Percentiles rank a stretch among this genome's conserved stretches.
Conservation (phyloP, 306 rosid species). For the Vicia sativa region DNA sequence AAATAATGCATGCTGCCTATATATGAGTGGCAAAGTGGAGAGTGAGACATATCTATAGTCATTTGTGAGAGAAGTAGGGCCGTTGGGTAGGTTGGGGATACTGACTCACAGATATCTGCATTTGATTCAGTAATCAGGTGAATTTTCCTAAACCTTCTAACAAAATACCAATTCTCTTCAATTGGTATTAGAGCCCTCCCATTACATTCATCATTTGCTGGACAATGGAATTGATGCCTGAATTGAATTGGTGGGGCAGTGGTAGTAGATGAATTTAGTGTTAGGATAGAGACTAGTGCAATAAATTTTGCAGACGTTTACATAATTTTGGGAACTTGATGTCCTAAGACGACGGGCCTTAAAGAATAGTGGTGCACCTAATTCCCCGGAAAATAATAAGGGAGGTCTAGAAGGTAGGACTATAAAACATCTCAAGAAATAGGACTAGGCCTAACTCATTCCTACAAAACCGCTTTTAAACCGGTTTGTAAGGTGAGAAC, state of each 20-base stretch:
- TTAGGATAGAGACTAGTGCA: background rate
- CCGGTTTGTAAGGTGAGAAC: no score
- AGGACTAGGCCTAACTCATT: no score
- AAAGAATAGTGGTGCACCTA: background rate
- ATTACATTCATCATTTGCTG: background rate
- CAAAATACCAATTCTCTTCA: background rate
- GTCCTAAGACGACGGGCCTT: background rate
- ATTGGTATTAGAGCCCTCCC: background rate
- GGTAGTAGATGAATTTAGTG: background rate
- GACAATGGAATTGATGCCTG: background rate
- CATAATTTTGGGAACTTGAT: background rate
- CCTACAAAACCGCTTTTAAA: no score
- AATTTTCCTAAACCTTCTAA: slow-evolving; percentile 9
- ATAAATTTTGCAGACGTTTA: background rate
- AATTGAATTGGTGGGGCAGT: background rate
- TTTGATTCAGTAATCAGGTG: background rate
- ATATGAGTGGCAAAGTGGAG: background rate
- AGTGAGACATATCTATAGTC: background rate
- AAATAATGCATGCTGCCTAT: background rate
- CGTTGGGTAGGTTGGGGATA: background rate
- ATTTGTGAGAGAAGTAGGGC: background rate
- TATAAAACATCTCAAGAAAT: background rate
- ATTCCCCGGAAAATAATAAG: background rate
- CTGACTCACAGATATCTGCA: background rate
- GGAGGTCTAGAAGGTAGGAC: background rate